Percentiles rank a stretch among this genome's conserved stretches.
Conservation (phyloP, 805 yeast species). For the Ogataea polymorpha region DNA sequence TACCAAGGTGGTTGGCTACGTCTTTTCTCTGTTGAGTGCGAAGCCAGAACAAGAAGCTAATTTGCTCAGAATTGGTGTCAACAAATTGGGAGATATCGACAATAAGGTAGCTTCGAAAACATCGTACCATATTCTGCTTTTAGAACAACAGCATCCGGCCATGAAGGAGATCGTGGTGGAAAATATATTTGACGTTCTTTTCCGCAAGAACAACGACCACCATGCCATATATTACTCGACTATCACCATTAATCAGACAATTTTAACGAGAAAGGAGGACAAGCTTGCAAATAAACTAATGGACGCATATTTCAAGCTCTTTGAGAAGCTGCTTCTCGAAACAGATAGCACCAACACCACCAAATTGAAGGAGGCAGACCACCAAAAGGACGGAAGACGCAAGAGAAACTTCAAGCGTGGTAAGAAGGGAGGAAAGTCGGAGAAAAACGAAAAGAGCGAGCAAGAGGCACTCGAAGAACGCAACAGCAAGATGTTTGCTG, state of each 20-base stretch:
- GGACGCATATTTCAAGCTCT: slow-evolving; percentile 79
- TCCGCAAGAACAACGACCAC: slow-evolving; percentile 73
- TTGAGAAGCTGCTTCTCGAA: slow-evolving; percentile 76
- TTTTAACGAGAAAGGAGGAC: slow-evolving; percentile 72
- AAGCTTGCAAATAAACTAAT: slow-evolving; percentile 81
- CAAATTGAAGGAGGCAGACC: slow-evolving; percentile 39
- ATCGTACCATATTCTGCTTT: slow-evolving; percentile 71
- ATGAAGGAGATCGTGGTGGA: slow-evolving; percentile 84
- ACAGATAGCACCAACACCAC: slow-evolving; percentile 48
- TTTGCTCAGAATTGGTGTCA: slow-evolving; percentile 81
- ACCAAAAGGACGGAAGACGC: slow-evolving; percentile 60
- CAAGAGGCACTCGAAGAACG: slow-evolving; percentile 71
- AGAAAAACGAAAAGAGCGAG: slow-evolving; percentile 61
- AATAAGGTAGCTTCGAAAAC: slow-evolving; percentile 87
- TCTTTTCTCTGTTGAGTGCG: slow-evolving; percentile 73
- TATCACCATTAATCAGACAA: slow-evolving; percentile 88
- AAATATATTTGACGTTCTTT: slow-evolving; percentile 74
- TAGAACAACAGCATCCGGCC: slow-evolving; percentile 91
- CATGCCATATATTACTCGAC: slow-evolving; percentile 87
- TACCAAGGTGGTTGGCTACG: slow-evolving; percentile 68
- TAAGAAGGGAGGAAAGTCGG: slow-evolving; percentile 84
- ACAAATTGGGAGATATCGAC: slow-evolving; percentile 91
- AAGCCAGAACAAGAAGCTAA: slow-evolving; percentile 98
- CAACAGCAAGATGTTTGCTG: slow-evolving; percentile 80
- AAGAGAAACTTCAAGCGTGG: slow-evolving; percentile 77